A percentile compares a stretch with the other conserved stretches of the same genome.
phyloP scores from a whole-genome alignment of 306 rosid genomes.

The Medicago ruthenica region DNA sequence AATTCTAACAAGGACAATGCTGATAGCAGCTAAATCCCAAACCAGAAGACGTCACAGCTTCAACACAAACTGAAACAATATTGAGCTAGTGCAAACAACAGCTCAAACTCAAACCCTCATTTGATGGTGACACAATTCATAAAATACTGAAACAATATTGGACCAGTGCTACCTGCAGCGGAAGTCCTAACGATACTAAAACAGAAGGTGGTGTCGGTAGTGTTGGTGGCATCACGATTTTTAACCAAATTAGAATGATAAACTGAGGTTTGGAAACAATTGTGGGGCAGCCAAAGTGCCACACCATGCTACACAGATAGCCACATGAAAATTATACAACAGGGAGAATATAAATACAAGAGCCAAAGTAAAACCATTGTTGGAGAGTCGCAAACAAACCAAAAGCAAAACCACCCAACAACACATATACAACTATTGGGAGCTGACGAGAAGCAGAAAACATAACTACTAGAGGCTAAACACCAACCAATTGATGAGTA shows the following conservation, averaged over 20 bases:
- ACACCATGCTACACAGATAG: not conserved
- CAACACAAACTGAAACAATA: not conserved
- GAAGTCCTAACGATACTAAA: not conserved
- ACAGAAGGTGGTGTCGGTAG: not conserved
- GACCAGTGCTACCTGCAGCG: not conserved
- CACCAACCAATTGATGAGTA: too few relatives aligned
- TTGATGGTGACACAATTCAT: not conserved
- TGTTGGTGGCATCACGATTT: not conserved
- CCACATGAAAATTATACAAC: not conserved
- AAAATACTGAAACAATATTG: not conserved
- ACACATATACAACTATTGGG: too few relatives aligned
- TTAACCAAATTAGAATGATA: not conserved
- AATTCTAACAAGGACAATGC: not conserved
- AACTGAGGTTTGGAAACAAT: not conserved
- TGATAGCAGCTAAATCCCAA: not conserved
- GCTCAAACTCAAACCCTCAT: not conserved
- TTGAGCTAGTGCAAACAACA: not conserved
- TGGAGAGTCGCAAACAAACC: not conserved
- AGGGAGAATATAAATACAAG: not conserved
- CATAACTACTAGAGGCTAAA: too few relatives aligned
- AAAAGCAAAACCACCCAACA: too few relatives aligned
- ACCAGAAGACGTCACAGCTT: not conserved
- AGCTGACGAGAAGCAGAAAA: too few relatives aligned
- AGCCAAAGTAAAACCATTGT: not conserved
- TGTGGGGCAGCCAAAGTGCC: not conserved